Evolutionary conservation across 2,329 filamentous ascomycete species (phyloP).

Genomic region (Ophiosphaerella narmari): DNA sequence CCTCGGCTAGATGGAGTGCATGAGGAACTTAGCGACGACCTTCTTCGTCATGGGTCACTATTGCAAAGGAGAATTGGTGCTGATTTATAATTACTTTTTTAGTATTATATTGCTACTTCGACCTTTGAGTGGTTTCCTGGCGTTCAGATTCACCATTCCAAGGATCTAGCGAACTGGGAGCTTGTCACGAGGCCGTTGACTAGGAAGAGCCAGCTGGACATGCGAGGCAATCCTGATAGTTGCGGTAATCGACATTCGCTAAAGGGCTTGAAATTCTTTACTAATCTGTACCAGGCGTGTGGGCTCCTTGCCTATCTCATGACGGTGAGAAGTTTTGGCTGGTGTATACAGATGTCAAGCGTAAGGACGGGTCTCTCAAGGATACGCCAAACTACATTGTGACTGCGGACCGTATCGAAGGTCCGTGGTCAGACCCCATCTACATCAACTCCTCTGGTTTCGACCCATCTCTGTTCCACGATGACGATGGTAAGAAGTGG

Average conservation of each 20-base stretch:
- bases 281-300: conserved; percentile 47
- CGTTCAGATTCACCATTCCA: conserved; percentile 59
- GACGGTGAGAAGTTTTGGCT: conserved; percentile 66
- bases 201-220: conserved; percentile 56
- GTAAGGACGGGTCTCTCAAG: conserved; percentile 69
- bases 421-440: conserved; percentile 66
- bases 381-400: conserved; percentile 69
- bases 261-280: not conserved
- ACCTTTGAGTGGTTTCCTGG: conserved; percentile 67
- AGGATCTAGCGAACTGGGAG: conserved; percentile 57
- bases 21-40: too few species aligned
- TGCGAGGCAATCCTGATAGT: conserved; percentile 58
- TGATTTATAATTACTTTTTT: not conserved
- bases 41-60: too few species aligned
- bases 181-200: conserved; percentile 60
- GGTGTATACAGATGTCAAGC: conserved; percentile 69
- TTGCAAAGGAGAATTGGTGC: not conserved
- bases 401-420: conserved; percentile 55
- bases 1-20: too few species aligned
- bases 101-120: conserved; percentile 64
- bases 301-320: conserved; percentile 67
- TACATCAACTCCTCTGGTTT: conserved; percentile 66
- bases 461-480: conserved; percentile 55
- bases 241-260: conserved; percentile 41
- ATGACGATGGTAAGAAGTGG: conserved; percentile 45